Base-by-base conservation (phyloP, 257 asterid genomes). In the Lavandula angustifolia region DNA sequence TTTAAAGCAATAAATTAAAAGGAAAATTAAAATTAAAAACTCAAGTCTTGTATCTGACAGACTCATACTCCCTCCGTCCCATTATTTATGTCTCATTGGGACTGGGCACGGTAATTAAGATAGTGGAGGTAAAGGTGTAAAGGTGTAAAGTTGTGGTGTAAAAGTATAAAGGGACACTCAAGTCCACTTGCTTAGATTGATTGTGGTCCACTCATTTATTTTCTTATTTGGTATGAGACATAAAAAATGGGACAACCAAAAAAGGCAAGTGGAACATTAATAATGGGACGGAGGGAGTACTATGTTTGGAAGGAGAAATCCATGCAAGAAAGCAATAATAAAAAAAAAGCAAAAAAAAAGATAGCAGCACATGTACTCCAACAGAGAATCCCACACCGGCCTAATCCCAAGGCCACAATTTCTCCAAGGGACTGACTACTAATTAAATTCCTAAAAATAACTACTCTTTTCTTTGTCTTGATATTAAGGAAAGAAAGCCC, bases 361-460 rank as follows among this genome's bases (percentile, higher is more conserved):
- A 53, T 70, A 46, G 72, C 71, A 76, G 75, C 78, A 67, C 78
- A 68, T 72, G 75, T 76, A 76, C 62, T 72, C 81, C 81, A 76
- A 61, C 74, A 71, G 71, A 62, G 80, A 67, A 76, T 76, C 74
- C 67, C 40, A 38, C 62, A 70, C 70, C 73, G 47, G 49, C 62
- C 29, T 29, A 33, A 75, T 75, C 76, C 43, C 11, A 75, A 4
- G 67, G 73, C 60, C 51, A n/a, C 0, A 7, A 10, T 17, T 7
- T 22, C 34, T 53, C 47, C 1, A 11, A 2, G 44, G 17, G 22
- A 12, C 4, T 2, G 2, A 69, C 64, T 69, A 58, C 29, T 62
- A 62, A 61, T 67, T 47, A 55, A 53, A 59, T 84, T 68, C 85
- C 74, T 9, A 37, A 69, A 62, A 32, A 50, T 54, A 37, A 68